Percentiles rank a stretch among this genome's conserved stretches.
phyloP scores from a whole-genome alignment of 495 filamentous ascomycete species.

The Echria macrotheca region DNA sequence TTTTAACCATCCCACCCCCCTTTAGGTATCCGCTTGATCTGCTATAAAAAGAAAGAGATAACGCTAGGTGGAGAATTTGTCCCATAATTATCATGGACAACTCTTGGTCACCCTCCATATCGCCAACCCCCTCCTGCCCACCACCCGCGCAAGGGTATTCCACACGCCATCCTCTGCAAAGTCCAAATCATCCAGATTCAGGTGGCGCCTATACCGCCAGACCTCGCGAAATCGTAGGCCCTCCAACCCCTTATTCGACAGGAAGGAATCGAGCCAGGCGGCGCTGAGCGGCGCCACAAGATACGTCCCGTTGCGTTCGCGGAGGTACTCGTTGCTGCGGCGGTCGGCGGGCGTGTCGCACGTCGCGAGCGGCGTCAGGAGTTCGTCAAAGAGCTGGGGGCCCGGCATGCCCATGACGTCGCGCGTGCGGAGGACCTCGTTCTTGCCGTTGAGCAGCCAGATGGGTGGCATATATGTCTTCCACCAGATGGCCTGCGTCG shows the following conservation, averaged over 20 bases:
- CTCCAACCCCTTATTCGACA: constrained; percentile 40
- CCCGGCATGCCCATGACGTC: constrained; percentile 81
- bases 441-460: constrained; percentile 80
- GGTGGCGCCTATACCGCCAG: constrained; percentile 67
- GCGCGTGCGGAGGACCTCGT: constrained; percentile 58
- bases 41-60: no score
- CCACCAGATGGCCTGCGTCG: constrained; percentile 86
- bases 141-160: constrained; percentile 64
- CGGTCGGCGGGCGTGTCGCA: constrained; percentile 52
- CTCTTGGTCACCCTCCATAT: constrained; percentile 70
- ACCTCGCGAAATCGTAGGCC: constrained; percentile 56
- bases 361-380: constrained; percentile 51
- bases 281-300: constrained; percentile 68
- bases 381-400: constrained; percentile 51
- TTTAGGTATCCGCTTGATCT: no score
- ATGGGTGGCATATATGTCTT: constrained; percentile 93
- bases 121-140: constrained; percentile 73
- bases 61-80: no score
- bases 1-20: no score
- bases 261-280: constrained; percentile 62
- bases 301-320: constrained; percentile 52
- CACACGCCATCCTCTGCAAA: constrained; percentile 78
- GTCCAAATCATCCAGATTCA: constrained; percentile 92
- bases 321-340: constrained; percentile 44
- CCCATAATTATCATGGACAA: constrained; percentile 30